Evolutionary conservation across 2,329 filamentous ascomycete genomes (phyloP).

Genomic region (Penicillium sp.): DNA sequence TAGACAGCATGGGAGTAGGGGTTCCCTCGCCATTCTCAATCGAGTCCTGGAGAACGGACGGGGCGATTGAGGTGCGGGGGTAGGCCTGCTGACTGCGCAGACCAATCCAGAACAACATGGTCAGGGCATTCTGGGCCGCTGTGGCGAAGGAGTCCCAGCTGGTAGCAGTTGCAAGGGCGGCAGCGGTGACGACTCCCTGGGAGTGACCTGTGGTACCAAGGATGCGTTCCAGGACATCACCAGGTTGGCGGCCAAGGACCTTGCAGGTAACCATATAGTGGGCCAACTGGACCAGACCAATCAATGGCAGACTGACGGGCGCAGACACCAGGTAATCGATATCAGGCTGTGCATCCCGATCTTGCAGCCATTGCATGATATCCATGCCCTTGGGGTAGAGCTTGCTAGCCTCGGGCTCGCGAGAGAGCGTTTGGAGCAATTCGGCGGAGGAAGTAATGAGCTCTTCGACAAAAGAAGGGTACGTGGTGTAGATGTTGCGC

Average conservation of each 20-base stretch:
- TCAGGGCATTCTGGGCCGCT: slow-evolving; percentile 74
- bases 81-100: slow-evolving; percentile 96
- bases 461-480: slow-evolving; percentile 84
- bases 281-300: slow-evolving; percentile 90
- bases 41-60: slow-evolving; percentile 86
- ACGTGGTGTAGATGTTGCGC: slow-evolving; percentile 84
- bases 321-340: slow-evolving; percentile 91
- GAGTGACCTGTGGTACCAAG: slow-evolving; percentile 93
- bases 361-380: slow-evolving; percentile 87
- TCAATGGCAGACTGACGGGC: slow-evolving; percentile 92
- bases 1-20: slow-evolving; percentile 96
- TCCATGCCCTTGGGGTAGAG: slow-evolving; percentile 97
- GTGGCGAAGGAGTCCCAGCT: slow-evolving; percentile 91
- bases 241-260: slow-evolving; percentile 83
- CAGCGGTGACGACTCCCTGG: slow-evolving; percentile 90
- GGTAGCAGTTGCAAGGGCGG: slow-evolving; percentile 82
- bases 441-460: slow-evolving; percentile 78
- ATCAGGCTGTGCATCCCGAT: slow-evolving; percentile 85
- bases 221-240: slow-evolving; percentile 79
- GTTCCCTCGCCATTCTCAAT: slow-evolving; percentile 91
- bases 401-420: slow-evolving; percentile 84
- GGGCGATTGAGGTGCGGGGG: slow-evolving; percentile 88
- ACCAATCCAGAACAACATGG: slow-evolving; percentile 98
- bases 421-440: slow-evolving; percentile 78
- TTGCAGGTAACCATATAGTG: slow-evolving; percentile 95